Evolutionary conservation across 225 moss, liverwort and hornwort genomes (phyloP).

Genomic region (Sphagnum contortum): DNA sequence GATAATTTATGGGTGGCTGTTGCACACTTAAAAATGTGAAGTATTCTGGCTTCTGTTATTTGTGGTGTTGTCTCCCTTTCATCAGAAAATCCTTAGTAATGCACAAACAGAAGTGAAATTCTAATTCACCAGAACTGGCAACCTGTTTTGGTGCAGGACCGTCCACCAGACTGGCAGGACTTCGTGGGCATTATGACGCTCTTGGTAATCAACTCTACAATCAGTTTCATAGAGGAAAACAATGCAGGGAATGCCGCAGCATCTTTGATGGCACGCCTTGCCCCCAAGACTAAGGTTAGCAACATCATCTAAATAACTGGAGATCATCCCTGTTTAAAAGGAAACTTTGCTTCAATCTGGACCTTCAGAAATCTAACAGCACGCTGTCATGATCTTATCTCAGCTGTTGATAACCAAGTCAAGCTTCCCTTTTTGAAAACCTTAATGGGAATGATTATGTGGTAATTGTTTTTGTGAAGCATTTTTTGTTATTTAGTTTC

Average conservation of each 20-base stretch:
- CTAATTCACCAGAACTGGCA: background rate
- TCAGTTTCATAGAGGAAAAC: conserved; percentile 54
- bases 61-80: background rate
- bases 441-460: too few species aligned
- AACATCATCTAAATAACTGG: too few species aligned
- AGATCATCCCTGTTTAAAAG: too few species aligned
- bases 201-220: conserved; percentile 46
- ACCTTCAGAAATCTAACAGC: too few species aligned
- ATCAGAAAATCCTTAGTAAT: background rate
- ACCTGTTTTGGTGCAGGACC: conserved; percentile 19
- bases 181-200: conserved; percentile 49
- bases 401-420: too few species aligned
- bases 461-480: too few species aligned
- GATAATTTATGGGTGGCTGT: background rate
- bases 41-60: too few species aligned
- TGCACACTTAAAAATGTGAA: too few species aligned
- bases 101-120: background rate
- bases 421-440: too few species aligned
- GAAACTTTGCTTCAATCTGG: too few species aligned
- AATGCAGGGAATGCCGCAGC: conserved; percentile 49
- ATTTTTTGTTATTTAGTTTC: too few species aligned
- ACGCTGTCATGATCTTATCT: too few species aligned
- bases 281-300: conserved; percentile 51
- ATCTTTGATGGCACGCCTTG: conserved; percentile 51
- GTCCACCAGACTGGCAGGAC: conserved; percentile 59